Evolutionary conservation across 2,329 filamentous ascomycete species (phyloP).

Genomic region (Ophidiomyces ophidiicola): DNA sequence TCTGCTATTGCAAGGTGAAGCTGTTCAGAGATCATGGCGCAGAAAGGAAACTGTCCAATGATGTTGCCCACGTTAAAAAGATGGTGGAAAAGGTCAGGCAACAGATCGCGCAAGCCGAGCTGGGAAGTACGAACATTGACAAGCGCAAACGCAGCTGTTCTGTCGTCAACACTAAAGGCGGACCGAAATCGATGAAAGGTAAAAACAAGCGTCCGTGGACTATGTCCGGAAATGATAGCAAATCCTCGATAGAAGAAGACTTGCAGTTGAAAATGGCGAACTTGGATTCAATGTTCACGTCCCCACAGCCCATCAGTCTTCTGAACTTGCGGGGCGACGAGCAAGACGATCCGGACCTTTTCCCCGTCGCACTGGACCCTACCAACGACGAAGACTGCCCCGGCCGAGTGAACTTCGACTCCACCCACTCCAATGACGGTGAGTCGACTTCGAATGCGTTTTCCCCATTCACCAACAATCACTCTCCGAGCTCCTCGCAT

Average conservation of each 20-base stretch:
- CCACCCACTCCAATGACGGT: slow-evolving; percentile 23
- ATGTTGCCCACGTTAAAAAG: slow-evolving; percentile 89
- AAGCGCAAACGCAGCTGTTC: slow-evolving; percentile 50
- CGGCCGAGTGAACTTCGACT: slow-evolving; percentile 23
- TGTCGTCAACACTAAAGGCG: slow-evolving; percentile 31
- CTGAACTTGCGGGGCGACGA: slow-evolving; percentile 34
- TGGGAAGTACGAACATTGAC: slow-evolving; percentile 44
- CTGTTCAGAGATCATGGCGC: slow-evolving; percentile 93
- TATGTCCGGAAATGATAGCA: slow-evolving; percentile 43
- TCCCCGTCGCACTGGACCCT: slow-evolving; percentile 28
- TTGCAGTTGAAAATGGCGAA: slow-evolving; percentile 33
- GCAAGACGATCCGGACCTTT: slow-evolving; percentile 36
- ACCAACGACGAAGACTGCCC: slow-evolving; percentile 22
- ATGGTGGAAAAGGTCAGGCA: slow-evolving; percentile 93
- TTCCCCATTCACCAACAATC: slow-evolving; percentile 32
- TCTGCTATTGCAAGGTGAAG: slow-evolving; percentile 94
- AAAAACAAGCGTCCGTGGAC: slow-evolving; percentile 96
- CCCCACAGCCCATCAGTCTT: slow-evolving; percentile 30
- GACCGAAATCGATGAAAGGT: slow-evolving; percentile 25
- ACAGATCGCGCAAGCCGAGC: slow-evolving; percentile 66
- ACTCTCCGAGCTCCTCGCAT: slow-evolving; percentile 29
- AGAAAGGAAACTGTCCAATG: slow-evolving; percentile 87
- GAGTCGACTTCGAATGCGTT: slow-evolving; percentile 25
- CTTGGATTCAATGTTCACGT: slow-evolving; percentile 39
- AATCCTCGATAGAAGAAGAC: slow-evolving; percentile 32